Evolutionary conservation across 352 stramenopile genomes (phyloP), one percentile per base, ranked within the genome.

Genomic region (Pythium monospermum): DNA sequence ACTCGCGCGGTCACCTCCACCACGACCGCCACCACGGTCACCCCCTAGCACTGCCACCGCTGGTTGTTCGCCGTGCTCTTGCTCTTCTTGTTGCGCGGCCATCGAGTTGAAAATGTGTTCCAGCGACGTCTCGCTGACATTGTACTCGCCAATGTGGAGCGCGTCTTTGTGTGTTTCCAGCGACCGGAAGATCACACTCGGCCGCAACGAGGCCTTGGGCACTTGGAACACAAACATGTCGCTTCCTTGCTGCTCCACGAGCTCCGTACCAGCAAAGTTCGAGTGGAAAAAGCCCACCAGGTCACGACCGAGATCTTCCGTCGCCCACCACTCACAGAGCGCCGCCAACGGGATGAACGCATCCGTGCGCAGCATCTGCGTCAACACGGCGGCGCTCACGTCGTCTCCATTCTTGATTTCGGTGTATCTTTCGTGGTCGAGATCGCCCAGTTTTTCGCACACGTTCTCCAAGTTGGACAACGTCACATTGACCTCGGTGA

Each of bases 101-200:
- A 96, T 91, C 42, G 71, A 70, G 65, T 96, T 96, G 71, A 97
- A 96, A 63, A 97, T 91, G 41, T 91, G 74, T 66, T 97, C 88
- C 22, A 97, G 66, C 16, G 85, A 89, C n/a, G 82, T 91, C 59
- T 96, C 79, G 31, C 76, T 88, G 49, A 96, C 70, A 38, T 71
- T 85, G 59, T 96, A 96, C 63, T 94, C 79, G 40, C 75, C 68
- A 44, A 96, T 81, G 23, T 63, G 50, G 13, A 92, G 55, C 0
- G 51, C 37, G 1, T 55, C n/a, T 38, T 83, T 90, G n/a, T 66
- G 66, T 3, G 68, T 57, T 45, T 96, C 87, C 3, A 96, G 57
- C 19, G 73, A 57, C 2, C 61, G 59, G 57, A 96, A 96, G 38
- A 91, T 70, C 38, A 68, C 45, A 11, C 58, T 61, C 12, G 73